These are phyloP conservation scores for Grosmannia penicillata DNA, from an alignment of 2,329 filamentous ascomycete genomes.

Conservation along the genomic window DNA sequence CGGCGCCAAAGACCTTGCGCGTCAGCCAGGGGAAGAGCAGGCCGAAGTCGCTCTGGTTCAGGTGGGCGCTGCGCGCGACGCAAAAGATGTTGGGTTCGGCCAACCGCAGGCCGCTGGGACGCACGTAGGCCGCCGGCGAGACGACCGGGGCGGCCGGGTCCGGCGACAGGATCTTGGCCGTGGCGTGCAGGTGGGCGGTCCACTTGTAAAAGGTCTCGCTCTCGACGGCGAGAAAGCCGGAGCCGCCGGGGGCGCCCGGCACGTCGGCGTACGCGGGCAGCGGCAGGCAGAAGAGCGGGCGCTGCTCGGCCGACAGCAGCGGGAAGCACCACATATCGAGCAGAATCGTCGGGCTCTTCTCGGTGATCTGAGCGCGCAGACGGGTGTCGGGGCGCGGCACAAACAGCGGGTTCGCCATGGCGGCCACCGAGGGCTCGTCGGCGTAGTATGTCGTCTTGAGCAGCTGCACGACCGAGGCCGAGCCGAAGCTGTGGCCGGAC, in stretches of 20 bases:
- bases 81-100: constrained; percentile 58
- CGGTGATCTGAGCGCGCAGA: constrained; percentile 52
- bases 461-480: constrained; percentile 58
- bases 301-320: constrained; percentile 45
- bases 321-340: constrained; percentile 75
- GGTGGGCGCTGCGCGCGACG: constrained; percentile 57
- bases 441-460: constrained; percentile 67
- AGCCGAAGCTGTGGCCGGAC: constrained; percentile 70
- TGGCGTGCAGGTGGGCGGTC: constrained; percentile 55
- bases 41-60: constrained; percentile 74
- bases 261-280: constrained; percentile 49
- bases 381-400: constrained; percentile 36
- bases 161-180: constrained; percentile 49
- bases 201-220: constrained; percentile 70
- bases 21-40: constrained; percentile 63
- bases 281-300: constrained; percentile 54
- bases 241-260: constrained; percentile 35
- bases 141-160: constrained; percentile 30
- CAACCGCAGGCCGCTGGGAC: constrained; percentile 26
- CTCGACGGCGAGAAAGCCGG: constrained; percentile 53
- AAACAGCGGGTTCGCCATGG: constrained; percentile 45
- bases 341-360: constrained; percentile 49
- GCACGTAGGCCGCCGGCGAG: constrained; percentile 24
- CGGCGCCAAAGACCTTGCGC: constrained; percentile 39
- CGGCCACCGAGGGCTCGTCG: constrained; percentile 26